Evolutionary conservation across 345 rosid species (phyloP).

Genomic region (Punica granatum): DNA sequence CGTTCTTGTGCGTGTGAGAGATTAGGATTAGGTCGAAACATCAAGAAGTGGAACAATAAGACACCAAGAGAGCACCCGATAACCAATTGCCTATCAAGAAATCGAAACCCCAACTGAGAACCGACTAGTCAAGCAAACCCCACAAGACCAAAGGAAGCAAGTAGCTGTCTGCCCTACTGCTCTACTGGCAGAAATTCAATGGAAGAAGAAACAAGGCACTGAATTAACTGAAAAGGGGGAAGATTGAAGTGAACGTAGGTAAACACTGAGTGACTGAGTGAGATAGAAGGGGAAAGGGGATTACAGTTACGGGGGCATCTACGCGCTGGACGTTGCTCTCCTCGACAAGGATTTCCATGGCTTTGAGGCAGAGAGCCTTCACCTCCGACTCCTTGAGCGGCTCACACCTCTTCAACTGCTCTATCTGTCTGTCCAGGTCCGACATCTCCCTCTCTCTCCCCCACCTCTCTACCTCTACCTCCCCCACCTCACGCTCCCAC

Average conservation of each 20-base stretch:
- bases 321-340: conserved; percentile 97
- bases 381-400: conserved; percentile 94
- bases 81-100: background rate
- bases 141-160: background rate
- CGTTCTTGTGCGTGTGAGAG: background rate
- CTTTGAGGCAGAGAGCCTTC: conserved; percentile 90
- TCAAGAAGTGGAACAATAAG: background rate
- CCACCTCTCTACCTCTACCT: background rate
- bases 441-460: conserved; percentile 47
- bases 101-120: conserved; percentile 1
- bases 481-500: conserved; percentile 1
- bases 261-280: no score
- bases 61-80: background rate
- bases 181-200: background rate
- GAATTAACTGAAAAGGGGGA: background rate
- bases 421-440: conserved; percentile 91
- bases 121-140: background rate
- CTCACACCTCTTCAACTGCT: conserved; percentile 93
- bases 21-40: background rate
- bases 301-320: conserved; percentile 94
- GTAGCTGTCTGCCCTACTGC: background rate
- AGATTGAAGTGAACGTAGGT: background rate
- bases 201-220: background rate
- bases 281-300: background rate
- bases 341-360: conserved; percentile 92